phyloP scores from a whole-genome alignment of 2,329 filamentous ascomycete species.

The Coniosporium tulheliwenetii region DNA sequence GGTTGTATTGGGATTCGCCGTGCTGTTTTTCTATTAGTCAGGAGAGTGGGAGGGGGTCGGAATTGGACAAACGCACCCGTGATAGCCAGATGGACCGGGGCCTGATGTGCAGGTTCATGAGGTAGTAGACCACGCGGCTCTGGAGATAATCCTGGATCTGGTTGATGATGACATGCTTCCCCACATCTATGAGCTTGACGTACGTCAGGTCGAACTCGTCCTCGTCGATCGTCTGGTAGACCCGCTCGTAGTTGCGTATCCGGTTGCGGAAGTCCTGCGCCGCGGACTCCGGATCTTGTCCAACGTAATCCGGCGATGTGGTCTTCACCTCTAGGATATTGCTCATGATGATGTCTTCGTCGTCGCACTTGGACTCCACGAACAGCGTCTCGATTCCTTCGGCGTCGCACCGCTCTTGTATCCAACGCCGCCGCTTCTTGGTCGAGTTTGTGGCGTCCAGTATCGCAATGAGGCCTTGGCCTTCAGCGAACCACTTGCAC shows the following conservation, averaged over 20 bases:
- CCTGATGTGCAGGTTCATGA: conserved; percentile 97
- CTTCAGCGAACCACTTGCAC: conserved; percentile 74
- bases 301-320: conserved; percentile 84
- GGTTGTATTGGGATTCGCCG: conserved; percentile 85
- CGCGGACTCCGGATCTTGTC: conserved; percentile 83
- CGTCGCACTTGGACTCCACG: conserved; percentile 93
- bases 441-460: conserved; percentile 96
- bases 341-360: conserved; percentile 91
- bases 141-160: conserved; percentile 93
- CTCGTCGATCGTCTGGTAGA: conserved; percentile 84
- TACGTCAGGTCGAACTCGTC: conserved; percentile 83
- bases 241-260: conserved; percentile 93
- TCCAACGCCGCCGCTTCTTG: conserved; percentile 78
- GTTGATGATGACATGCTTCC: conserved; percentile 95
- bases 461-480: conserved; percentile 73
- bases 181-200: conserved; percentile 93
- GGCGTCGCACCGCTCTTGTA: conserved; percentile 59
- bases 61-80: conserved; percentile 37
- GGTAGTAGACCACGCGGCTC: conserved; percentile 90
- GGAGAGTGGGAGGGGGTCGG: conserved; percentile 3
- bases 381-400: conserved; percentile 83
- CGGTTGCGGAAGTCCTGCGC: conserved; percentile 85
- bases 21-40: conserved; percentile 40
- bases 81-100: conserved; percentile 95
- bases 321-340: conserved; percentile 98